phyloP scores from a whole-genome alignment of 257 asterid genomes.

The Agastache rugosa region DNA sequence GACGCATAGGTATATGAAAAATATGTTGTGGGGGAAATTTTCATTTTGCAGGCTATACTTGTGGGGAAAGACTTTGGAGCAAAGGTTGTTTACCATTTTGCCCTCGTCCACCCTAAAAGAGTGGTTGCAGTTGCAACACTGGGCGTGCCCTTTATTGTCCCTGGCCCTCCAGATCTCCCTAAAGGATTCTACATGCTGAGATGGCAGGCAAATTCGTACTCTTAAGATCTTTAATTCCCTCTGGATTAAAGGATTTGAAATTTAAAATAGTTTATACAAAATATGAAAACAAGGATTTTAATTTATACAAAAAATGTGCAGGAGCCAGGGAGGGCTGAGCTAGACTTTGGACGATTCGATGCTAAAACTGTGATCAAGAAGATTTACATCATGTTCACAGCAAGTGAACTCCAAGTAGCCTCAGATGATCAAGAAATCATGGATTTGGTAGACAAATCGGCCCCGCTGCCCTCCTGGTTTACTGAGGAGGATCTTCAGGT shows the following conservation, averaged over 20 bases:
- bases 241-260: neutral
- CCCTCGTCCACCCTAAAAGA: conserved; percentile 52
- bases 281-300: too few species aligned
- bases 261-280: too few species aligned
- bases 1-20: too few species aligned
- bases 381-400: conserved; percentile 55
- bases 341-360: conserved; percentile 58
- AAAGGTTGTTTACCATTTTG: conserved; percentile 41
- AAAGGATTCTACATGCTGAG: conserved; percentile 59
- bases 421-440: conserved; percentile 51
- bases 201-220: conserved; percentile 49
- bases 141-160: conserved; percentile 47
- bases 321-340: conserved; percentile 67
- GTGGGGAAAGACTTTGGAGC: conserved; percentile 58
- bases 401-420: conserved; percentile 54
- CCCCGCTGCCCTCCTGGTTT: conserved; percentile 59
- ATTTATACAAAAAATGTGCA: neutral
- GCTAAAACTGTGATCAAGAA: conserved; percentile 54
- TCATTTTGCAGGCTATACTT: conserved; percentile 54
- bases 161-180: conserved; percentile 33
- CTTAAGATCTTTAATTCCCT: neutral
- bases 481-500: conserved; percentile 51
- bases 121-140: conserved; percentile 53
- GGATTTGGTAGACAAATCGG: conserved; percentile 58
- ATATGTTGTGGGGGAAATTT: too few species aligned